A percentile compares a stretch with the other conserved stretches of the same genome.
Conservation (phyloP, 1,284 basidiomycete genomes). For the Stygiomarasmius scandens region DNA sequence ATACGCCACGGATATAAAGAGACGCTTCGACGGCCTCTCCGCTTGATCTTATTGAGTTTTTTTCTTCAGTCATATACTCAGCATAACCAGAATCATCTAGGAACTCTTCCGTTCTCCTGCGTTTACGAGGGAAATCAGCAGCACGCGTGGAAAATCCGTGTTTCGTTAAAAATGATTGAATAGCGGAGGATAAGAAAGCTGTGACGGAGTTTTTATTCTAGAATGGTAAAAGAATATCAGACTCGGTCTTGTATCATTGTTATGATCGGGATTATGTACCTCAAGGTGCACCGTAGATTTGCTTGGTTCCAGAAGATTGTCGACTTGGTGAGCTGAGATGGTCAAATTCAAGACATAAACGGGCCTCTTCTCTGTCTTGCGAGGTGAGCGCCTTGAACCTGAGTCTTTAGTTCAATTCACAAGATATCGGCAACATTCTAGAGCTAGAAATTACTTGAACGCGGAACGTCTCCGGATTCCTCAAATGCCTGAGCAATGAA, state of each 20-base stretch:
- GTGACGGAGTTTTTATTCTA: constrained; percentile 58
- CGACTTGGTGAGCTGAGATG: constrained; percentile 66
- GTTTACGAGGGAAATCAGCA: constrained; percentile 38
- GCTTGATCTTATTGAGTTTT: constrained; percentile 13
- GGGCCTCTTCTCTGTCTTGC: constrained; percentile 74
- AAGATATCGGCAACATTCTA: constrained; percentile 1
- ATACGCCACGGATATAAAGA: constrained; percentile 17
- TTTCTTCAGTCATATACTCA: constrained; percentile 22
- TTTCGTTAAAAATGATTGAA: constrained; percentile 66
- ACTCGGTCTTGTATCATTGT: not conserved
- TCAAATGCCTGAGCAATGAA: constrained; percentile 55
- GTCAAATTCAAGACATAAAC: constrained; percentile 81
- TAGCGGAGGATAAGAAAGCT: constrained; percentile 57
- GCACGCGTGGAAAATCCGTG: constrained; percentile 56
- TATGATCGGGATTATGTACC: constrained; percentile 47
- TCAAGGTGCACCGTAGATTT: constrained; percentile 71
- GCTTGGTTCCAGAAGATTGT: constrained; percentile 77
- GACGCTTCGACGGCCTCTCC: constrained; percentile 12
- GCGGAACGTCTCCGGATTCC: constrained; percentile 54
- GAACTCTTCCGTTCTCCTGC: constrained; percentile 34
- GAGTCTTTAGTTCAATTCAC: not conserved
- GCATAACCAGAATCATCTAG: constrained; percentile 35
- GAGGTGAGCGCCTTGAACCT: constrained; percentile 70
- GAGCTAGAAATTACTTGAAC: constrained; percentile 41
- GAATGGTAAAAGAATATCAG: constrained; percentile 1